Conservation (phyloP, 805 yeast species). For the Hyphopichia homilentoma region DNA sequence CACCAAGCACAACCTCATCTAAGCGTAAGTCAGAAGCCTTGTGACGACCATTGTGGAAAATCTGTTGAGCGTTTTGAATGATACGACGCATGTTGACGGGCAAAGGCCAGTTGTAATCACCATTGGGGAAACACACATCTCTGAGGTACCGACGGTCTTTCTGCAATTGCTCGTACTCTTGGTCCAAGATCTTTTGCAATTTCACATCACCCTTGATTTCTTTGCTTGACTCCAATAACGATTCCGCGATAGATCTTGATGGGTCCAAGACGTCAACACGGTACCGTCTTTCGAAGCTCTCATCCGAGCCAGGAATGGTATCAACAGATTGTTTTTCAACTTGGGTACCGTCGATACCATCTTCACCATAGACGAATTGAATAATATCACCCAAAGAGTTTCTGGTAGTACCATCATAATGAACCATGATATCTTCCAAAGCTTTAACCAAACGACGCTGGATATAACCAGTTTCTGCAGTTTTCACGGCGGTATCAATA, state of each 20-base stretch:
- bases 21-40: constrained; percentile 88
- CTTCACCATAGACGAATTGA: constrained; percentile 97
- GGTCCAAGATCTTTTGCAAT: constrained; percentile 75
- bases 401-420: constrained; percentile 97
- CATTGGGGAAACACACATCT: constrained; percentile 77
- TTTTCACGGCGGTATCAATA: constrained; percentile 98
- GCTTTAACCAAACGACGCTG: constrained; percentile 98
- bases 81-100: constrained; percentile 97
- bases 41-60: constrained; percentile 87
- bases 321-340: constrained; percentile 96
- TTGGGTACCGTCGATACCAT: constrained; percentile 97
- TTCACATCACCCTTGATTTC: constrained; percentile 88
- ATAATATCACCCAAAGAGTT: constrained; percentile 95
- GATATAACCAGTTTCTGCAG: constrained; percentile 98
- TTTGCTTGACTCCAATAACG: constrained; percentile 80
- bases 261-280: constrained; percentile 81
- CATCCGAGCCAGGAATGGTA: constrained; percentile 90
- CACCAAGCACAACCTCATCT: constrained; percentile 72
- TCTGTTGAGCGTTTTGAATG: constrained; percentile 94
- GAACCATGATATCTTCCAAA: constrained; percentile 94
- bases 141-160: constrained; percentile 80
- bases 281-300: constrained; percentile 76
- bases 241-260: constrained; percentile 57
- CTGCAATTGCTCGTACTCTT: constrained; percentile 74
- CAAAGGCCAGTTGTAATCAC: constrained; percentile 95